phyloP scores from a whole-genome alignment of 2,329 filamentous ascomycete species.

The Apiospora aurea region DNA sequence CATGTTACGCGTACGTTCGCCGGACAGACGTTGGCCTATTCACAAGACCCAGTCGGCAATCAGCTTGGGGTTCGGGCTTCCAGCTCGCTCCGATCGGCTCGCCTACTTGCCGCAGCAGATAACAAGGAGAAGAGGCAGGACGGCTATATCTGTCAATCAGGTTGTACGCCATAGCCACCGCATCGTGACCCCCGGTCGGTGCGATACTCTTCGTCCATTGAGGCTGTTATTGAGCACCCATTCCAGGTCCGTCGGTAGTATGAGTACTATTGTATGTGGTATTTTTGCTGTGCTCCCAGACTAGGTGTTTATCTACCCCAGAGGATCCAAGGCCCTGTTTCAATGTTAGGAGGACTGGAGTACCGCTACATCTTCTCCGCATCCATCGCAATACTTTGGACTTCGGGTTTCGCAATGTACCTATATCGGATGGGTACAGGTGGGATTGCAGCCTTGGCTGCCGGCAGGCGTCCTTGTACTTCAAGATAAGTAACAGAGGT shows the following conservation, averaged over 20 bases:
- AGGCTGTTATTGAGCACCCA: not conserved
- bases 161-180: not conserved
- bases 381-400: conserved; percentile 33
- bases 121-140: not conserved
- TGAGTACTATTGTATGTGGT: not conserved
- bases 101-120: not conserved
- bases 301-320: not conserved
- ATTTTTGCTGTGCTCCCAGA: not conserved
- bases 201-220: not conserved
- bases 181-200: not conserved
- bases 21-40: too few species aligned
- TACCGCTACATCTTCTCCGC: conserved; percentile 40
- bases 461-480: not conserved
- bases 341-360: conserved; percentile 24
- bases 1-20: not conserved
- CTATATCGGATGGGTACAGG: conserved; percentile 32
- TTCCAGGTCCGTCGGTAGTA: not conserved
- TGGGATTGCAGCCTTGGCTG: not conserved
- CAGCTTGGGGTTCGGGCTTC: too few species aligned
- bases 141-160: not conserved
- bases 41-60: too few species aligned
- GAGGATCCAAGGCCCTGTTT: not conserved
- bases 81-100: not conserved
- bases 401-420: conserved; percentile 37
- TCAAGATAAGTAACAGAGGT: not conserved